Conservation (phyloP, 2,329 filamentous ascomycete genomes). For the Neoscytalidium dimidiatum region DNA sequence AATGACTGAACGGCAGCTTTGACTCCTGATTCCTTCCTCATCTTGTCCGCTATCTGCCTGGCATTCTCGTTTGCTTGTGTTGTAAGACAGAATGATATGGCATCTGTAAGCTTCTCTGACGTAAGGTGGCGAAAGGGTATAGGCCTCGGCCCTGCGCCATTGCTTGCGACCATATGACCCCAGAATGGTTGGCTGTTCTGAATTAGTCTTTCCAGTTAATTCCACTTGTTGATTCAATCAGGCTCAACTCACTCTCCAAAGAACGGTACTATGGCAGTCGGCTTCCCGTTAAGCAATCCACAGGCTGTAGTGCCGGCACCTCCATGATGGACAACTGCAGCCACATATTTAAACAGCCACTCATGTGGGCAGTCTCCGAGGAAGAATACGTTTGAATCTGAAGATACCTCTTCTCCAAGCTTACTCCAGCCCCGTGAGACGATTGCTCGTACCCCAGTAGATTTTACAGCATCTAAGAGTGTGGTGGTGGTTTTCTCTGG, state of each 20-base stretch:
- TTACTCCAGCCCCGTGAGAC: slow-evolving; percentile 58
- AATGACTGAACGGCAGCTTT: slow-evolving; percentile 47
- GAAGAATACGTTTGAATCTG: slow-evolving; percentile 45
- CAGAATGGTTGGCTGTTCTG: slow-evolving; percentile 51
- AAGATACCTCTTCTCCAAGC: slow-evolving; percentile 31
- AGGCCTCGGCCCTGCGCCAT: slow-evolving; percentile 53
- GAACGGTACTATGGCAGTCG: slow-evolving; percentile 59
- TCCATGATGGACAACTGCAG: slow-evolving; percentile 60
- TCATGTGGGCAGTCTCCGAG: slow-evolving; percentile 58
- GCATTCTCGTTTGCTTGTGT: slow-evolving; percentile 40
- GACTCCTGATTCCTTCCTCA: slow-evolving; percentile 46
- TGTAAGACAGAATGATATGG: slow-evolving; percentile 48
- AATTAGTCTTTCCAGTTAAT: not conserved
- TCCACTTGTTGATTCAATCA: too few relatives aligned
- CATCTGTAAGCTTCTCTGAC: slow-evolving; percentile 45
- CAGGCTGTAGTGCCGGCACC: slow-evolving; percentile 62
- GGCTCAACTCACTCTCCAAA: slow-evolving; percentile 48
- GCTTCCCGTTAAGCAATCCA: slow-evolving; percentile 53
- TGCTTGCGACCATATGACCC: slow-evolving; percentile 53
- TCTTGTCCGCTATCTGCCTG: slow-evolving; percentile 41
- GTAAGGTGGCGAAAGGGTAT: slow-evolving; percentile 50
- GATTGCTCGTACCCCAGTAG: slow-evolving; percentile 45
- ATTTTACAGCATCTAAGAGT: slow-evolving; percentile 49
- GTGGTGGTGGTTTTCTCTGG: slow-evolving; percentile 46
- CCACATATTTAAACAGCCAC: slow-evolving; percentile 60